Base-by-base conservation (phyloP, 2,329 filamentous ascomycete genomes). In the Aspergillus jensenii region DNA sequence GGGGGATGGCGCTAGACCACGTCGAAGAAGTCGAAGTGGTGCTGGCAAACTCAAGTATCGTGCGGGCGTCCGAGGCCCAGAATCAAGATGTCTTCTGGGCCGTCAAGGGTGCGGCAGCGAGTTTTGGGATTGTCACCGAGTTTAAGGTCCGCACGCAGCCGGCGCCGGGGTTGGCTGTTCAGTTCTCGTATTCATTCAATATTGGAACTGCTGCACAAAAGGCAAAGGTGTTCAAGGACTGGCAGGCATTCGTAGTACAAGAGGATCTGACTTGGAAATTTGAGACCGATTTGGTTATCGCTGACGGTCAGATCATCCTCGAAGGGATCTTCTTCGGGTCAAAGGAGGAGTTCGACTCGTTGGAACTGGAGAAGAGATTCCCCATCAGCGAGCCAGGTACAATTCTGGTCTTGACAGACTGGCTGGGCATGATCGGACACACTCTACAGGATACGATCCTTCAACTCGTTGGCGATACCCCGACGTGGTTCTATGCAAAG, bases 301-400 rank as follows among this genome's bases (percentile, higher is more conserved):
- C 82, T n/a, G 78, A 82, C 8, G 71, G 83, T 0, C 83, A 82
- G 1, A 79, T 80, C 52, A 68, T 86, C 58, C 84, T 89, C 31
- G 82, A 81, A 0, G 86, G 83, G 2, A 86, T 83, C 0, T 89
- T 84, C 64, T 88, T 86, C 66, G 86, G 86, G 19, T 83, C 82
- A 0, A 71, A 82, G 43, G 76, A 74, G 0, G 85, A 89, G 66
- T 88, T 80, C 64, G 67, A 81, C 6, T 78, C 77, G 3, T 52
- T 75, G 2, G 60, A 69, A 1, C 46, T 74, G 4, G 66, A 63
- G 6, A 61, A 59, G 4, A 59, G 64, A 5, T 71, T 74, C 31
- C 65, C 70, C 0, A 60, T 49, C 14, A 47, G 57, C 3, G 56
- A 58, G 6, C 59, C 62, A 14, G 58, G 51, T 5, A 68, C 52